Evolutionary conservation across 2,329 filamentous ascomycete species (phyloP), one percentile per base, ranked within the genome.

Genomic region (Capronia epimyces): DNA sequence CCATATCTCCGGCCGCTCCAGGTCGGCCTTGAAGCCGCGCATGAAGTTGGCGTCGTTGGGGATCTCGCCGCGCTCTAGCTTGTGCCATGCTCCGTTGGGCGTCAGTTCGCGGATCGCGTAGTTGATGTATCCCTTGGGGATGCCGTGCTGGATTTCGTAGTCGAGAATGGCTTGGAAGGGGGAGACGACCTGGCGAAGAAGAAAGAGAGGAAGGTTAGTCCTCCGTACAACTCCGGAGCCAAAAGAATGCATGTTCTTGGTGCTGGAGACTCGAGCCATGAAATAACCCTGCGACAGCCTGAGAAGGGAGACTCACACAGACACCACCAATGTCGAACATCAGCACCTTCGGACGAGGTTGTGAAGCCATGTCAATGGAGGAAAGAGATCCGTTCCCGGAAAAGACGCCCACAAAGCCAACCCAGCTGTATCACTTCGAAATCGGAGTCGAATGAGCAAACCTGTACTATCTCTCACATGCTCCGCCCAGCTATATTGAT

Each of bases 271-370:
- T n/a, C n/a, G n/a, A n/a, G n/a, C n/a, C n/a, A n/a, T n/a, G n/a
- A n/a, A n/a, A n/a, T n/a, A n/a, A n/a, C n/a, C n/a, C n/a, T n/a
- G n/a, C n/a, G n/a, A n/a, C n/a, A n/a, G n/a, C n/a, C n/a, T n/a
- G n/a, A n/a, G n/a, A n/a, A 13, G 32, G 27, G 37, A 13, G 46
- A 82, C 88, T 76, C 84, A 95, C 91, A 77, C 89, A 94, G 61
- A 98, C 93, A 56, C 93, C 93, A 32, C 93, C 93, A 61, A 98
- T 93, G 70, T 98, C 93, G 68, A 97, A 97, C 18, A 98, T 75
- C 25, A 94, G 73, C 49, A 87, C 87, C 61, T 86, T 86, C 24
- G 87, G 86, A 50, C 49, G 47, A 40, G 43, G 27, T 18, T 52
- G 52, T 25, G 45, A 50, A 32, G 46, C 36, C 53, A 56, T 56